Conservation (phyloP, 176 grass and related monocot species). For the Ananas comosus region DNA sequence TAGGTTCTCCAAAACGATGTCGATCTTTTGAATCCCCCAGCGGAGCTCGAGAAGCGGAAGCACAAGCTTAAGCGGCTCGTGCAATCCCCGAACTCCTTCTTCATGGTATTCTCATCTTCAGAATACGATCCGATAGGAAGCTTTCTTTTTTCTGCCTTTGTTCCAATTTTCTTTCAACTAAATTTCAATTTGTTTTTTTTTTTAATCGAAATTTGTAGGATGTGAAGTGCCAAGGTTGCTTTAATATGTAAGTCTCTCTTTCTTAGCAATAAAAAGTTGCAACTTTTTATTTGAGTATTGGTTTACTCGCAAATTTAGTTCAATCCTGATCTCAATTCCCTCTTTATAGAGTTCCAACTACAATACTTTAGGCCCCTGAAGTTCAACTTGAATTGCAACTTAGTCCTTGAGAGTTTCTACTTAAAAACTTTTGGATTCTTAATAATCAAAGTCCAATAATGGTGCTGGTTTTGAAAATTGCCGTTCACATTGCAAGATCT, state of each 20-base stretch:
- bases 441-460: too few relatives aligned
- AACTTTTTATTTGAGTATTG: too few relatives aligned
- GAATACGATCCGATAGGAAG: neutral
- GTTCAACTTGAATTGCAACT: neutral
- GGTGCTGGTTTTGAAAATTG: too few relatives aligned
- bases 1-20: conserved; percentile 4
- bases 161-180: neutral
- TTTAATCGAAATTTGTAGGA: neutral
- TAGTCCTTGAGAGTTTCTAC: neutral
- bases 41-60: conserved; percentile 1
- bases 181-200: neutral
- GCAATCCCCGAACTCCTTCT: neutral
- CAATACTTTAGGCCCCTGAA: too few relatives aligned
- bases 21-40: neutral
- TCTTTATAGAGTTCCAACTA: neutral
- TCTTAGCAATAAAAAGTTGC: neutral
- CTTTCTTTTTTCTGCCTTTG: neutral
- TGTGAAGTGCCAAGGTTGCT: conserved; percentile 2
- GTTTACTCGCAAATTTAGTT: too few relatives aligned
- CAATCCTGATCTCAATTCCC: neutral
- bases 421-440: too few relatives aligned
- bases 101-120: neutral
- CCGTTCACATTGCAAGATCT: too few relatives aligned
- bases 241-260: neutral
- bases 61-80: conserved; percentile 1